Evolutionary conservation across 2,329 filamentous ascomycete genomes (phyloP), one percentile per base, ranked within the genome.

Genomic region (Penicillium hesseltinei): DNA sequence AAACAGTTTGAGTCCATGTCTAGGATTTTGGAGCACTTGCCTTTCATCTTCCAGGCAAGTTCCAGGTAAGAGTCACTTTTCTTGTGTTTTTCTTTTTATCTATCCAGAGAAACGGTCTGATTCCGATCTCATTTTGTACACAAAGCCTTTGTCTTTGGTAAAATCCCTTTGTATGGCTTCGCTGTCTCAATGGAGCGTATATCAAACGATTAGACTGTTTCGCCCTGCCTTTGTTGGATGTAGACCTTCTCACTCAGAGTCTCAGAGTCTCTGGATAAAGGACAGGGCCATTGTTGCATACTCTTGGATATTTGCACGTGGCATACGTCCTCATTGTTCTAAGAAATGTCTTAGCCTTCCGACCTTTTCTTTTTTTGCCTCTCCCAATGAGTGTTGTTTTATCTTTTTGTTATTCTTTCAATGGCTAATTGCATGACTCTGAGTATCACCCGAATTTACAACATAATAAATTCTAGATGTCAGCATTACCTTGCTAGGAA

Each of bases 1-100:
- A 56, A 52, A 35, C 42, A 33, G 7, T 19, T 25, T 46, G 27
- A 33, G 17, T 45, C 8, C 33, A 17, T 40, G 36, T 42, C 47
- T 53, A 17, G n/a, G 29, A 53, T 5, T 4, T n/a, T 35, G 35
- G 25, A 21, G 13, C 10, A 23, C 35, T 47, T 47, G 33, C 36
- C 49, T 57, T 57, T 57, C 35, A 53, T 36, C n/a, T 36, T n/a
- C 17, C 17, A 25, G 49, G 50, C 42, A 36, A 29, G 42, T 40
- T 56, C n/a, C 54, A 47, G 43, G 13, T 25, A 13, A 11, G 5
- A 11, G n/a, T 35, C 40, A 29, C 17, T 31, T 36, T 54, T 21
- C 27, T 35, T 27, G 27, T 13, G 7, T n/a, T 33, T 29, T 29
- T 31, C 35, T 36, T 23, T 19, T 29, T 31, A 21, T 40, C 17